Base-by-base conservation (phyloP, 169 alveolate species). In the Sarcocystis neurona region DNA sequence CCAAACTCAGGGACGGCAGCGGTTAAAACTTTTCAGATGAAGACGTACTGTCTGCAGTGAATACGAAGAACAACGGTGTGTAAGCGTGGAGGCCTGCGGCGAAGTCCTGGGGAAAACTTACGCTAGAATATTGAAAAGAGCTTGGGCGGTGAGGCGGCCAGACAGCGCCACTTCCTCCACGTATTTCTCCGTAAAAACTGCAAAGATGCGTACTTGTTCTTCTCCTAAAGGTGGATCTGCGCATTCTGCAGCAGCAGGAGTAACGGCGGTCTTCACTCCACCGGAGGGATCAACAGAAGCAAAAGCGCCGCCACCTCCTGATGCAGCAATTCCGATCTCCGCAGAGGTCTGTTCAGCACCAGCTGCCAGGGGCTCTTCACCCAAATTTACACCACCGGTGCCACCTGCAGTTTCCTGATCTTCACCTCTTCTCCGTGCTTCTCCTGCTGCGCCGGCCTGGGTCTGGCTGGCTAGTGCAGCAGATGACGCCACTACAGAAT, bases 101-200 rank as follows among this genome's bases (percentile, higher is more conserved):
- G 18, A 10, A 10, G 18, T 34, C 18, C 23, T 58, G 30, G 18
- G n/a, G 15, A 1, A 20, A 5, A 20, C 82, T 72, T 47, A 75
- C 84, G 84, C 39, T 32, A 75, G 39, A n/a, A 75, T 75, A 43
- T 75, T 39, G 84, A 75, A 3, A 66, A 44, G 46, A 44, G 43
- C 84, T 41, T 75, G 60, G 84, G 84, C 66, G 15, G 60, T 46
- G 44, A 75, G 46, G 4, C 0, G 34, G 23, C 84, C 84, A 41
- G 66, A 44, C 27, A 44, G 43, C 68, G 39, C 84, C 1, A 39
- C 84, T 43, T 75, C 84, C 15, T 32, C 37, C 4, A 66, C 66
- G 84, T 75, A 75, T 23, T n/a, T 47, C 15, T 79, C 70, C 32
- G 72, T 74, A 27, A 79, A 50, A 0, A 30, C 18, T 18, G 47